Evolutionary conservation across 495 filamentous ascomycete genomes (phyloP), one percentile per base, ranked within the genome.

Genomic region (Glarea lozoyensis): DNA sequence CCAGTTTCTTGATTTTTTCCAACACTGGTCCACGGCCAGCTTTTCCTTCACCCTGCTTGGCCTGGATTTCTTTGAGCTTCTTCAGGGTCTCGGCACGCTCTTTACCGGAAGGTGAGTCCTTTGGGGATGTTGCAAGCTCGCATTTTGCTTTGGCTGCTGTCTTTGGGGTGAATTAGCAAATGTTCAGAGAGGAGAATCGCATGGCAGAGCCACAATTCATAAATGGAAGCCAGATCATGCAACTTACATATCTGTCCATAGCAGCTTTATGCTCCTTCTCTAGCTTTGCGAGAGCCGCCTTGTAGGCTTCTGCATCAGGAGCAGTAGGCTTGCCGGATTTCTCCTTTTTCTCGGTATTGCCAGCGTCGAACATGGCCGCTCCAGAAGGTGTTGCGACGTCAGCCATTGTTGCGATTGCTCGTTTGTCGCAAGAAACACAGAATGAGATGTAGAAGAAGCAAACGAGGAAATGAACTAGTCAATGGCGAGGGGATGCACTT

Each of bases 11-110:
- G 64, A 97, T 83, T 66, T 89, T 82, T 44, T 95, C 89, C 43
- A 84, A 73, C 57, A 83, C 81, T 58, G 71, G 73, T 48, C 70
- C 73, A 21, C 88, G 79, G 30, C 77, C 75, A 23, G 77, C 71
- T 72, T 97, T 98, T 67, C 86, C 85, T 17, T 72, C 78, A 40
- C 77, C 79, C 62, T 96, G 90, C 68, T 89, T 78, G 54, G 79
- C 72, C 18, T 81, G 78, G 62, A 99, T 93, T 29, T 70, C 67
- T 35, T 66, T 63, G 45, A 84, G 70, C 59, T 93, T 76, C 29
- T 73, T 61, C 49, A 82, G 79, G 35, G 96, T 81, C 55, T 94
- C 86, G 59, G 85, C 76, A 49, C 89, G 83, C 54, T 77, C 79
- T 68, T 89, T 85, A 43, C 70, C 78, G 20, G 69, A 60, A 2